Conservation (phyloP, 306 rosid genomes). For the Senna tora region DNA sequence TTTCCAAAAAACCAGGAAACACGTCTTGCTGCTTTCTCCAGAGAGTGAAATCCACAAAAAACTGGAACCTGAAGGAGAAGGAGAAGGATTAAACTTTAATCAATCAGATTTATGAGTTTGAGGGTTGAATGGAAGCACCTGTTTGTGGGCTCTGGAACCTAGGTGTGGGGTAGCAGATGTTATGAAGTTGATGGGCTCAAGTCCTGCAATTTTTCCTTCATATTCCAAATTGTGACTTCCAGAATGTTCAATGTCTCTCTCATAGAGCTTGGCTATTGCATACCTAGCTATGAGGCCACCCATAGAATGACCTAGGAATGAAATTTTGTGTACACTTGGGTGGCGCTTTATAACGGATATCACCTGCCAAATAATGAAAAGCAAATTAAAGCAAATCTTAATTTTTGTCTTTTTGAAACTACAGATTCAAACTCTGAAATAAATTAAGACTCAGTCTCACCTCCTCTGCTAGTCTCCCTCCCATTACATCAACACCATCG, state of each 20-base stretch:
- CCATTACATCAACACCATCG: slow-evolving; percentile 82
- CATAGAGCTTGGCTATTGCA: slow-evolving; percentile 61
- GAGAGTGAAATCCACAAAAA: slow-evolving; percentile 65
- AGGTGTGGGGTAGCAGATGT: slow-evolving; percentile 89
- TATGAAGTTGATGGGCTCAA: slow-evolving; percentile 82
- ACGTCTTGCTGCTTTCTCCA: slow-evolving; percentile 69
- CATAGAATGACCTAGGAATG: slow-evolving; percentile 62
- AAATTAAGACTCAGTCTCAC: slow-evolving; percentile 45
- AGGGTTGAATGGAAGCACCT: slow-evolving; percentile 65
- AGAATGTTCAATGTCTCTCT: slow-evolving; percentile 43
- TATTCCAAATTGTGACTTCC: too few species aligned
- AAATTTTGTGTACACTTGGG: slow-evolving; percentile 53
- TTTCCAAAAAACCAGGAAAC: slow-evolving; percentile 65
- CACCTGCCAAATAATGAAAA: slow-evolving; percentile 53
- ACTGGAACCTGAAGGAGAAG: slow-evolving; percentile 65
- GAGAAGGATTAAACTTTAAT: slow-evolving; percentile 20
- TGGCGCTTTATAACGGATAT: slow-evolving; percentile 48
- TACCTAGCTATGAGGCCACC: slow-evolving; percentile 73
- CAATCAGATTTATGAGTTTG: too few species aligned
- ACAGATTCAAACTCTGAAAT: slow-evolving; percentile 9
- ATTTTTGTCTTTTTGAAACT: slow-evolving; percentile 31
- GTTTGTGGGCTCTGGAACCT: slow-evolving; percentile 88
- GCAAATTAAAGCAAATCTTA: neutral
- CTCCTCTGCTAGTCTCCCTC: slow-evolving; percentile 75
- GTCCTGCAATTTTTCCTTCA: slow-evolving; percentile 77